Evolutionary conservation across 257 asterid species (phyloP), one percentile per base, ranked within the genome.

Genomic region (Fraxinus quadrangulata): DNA sequence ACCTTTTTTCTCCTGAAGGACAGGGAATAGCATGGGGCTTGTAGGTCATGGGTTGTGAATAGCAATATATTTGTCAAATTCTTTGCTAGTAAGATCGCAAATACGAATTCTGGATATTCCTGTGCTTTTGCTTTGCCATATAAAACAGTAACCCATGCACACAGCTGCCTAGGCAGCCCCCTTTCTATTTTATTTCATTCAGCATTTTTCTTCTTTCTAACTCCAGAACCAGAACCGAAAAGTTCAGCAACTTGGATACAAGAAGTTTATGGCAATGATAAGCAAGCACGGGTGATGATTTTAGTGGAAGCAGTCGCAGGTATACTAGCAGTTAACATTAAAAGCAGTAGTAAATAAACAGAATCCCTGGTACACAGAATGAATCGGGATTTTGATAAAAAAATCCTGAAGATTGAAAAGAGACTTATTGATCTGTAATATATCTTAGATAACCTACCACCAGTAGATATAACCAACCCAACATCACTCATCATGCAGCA

Each of bases 381-480:
- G 14, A 67, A 19, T 45, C 39, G 28, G 69, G 31, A 75, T 67
- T 21, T 17, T 31, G 78, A 76, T 28, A 37, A 37, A 21, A 49
- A 74, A 26, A 71, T 12, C 26, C 54, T 63, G 77, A 77, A 59
- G 72, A 77, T 67, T 23, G 54, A 77, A 81, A 77, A 76, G 70
- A 79, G 69, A 71, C 59, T 67, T 30, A 73, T 51, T 74, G 67
- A 61, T 81, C 63, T 73, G 72, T 67, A 78, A 45, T 63, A 74
- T 80, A 2, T 40, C 56, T 74, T 47, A 70, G 31, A 85, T 33
- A 13, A 75, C 34, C 70, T 63, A 37, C 61, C 12, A 67, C 59
- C 28, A 40, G 40, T 31, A 80, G 76, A 76, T 54, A 36, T 39
- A 59, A 70, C 45, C 45, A 39, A 39, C 12, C 45, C 66, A 74